Conservation (phyloP, 2,329 filamentous ascomycete genomes). For the Stemphylium lycopersici region DNA sequence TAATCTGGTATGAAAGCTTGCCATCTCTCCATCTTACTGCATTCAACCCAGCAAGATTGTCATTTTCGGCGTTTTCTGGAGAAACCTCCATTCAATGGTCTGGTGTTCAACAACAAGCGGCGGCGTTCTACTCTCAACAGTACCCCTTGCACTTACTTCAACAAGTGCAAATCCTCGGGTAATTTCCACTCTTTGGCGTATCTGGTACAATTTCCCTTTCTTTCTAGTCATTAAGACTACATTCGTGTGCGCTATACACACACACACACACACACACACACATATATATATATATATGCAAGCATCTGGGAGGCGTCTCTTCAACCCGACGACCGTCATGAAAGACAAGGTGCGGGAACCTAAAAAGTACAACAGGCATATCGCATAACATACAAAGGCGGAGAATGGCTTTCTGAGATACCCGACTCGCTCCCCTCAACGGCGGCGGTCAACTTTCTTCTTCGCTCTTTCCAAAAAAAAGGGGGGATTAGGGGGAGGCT, state of each 20-base stretch:
- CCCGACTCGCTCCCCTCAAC: conserved; percentile 38
- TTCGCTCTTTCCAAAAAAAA: background rate
- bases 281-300: conserved; percentile 13
- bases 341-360: conserved; percentile 21
- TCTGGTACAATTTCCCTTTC: background rate
- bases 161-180: conserved; percentile 19
- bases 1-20: conserved; percentile 18
- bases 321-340: conserved; percentile 49
- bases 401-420: conserved; percentile 30
- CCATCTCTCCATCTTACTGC: conserved; percentile 30
- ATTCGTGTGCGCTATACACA: background rate
- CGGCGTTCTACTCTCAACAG: conserved; percentile 28
- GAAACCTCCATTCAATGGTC: background rate
- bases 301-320: conserved; percentile 47
- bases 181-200: background rate
- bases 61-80: conserved; percentile 12
- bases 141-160: conserved; percentile 22
- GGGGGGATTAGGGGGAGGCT: background rate
- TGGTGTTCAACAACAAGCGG: conserved; percentile 13
- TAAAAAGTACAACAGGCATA: conserved; percentile 12
- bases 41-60: conserved; percentile 45
- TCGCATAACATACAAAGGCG: background rate
- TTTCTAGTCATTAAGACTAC: background rate
- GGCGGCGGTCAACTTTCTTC: conserved; percentile 25
- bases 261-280: too few relatives aligned